Evolutionary conservation across 805 yeast species (phyloP), one percentile per base, ranked within the genome.

Genomic region (Candida nonsorbophila): DNA sequence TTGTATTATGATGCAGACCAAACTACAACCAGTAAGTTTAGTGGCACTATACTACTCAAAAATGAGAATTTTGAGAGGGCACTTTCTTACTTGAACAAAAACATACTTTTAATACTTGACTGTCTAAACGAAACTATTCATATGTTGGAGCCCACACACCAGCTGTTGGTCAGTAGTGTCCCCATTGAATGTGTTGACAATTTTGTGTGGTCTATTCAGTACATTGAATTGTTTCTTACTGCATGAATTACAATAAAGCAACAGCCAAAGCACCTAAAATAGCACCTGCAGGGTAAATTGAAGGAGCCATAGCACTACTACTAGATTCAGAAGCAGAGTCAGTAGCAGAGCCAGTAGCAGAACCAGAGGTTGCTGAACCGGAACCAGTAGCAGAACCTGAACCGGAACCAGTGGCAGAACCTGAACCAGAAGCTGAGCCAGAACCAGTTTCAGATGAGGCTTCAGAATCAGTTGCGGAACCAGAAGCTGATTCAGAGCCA

Each of bases 151-250:
- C 14, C 15, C 7, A n/a, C 20, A 4, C 6, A 19, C 8, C 26
- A 25, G 8, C 5, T 16, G 5, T 26, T 42, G 10, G 28, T 41
- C 4, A 29, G 32, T 17, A 29, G 33, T 22, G 45, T 62, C 9
- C 69, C 69, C 2, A 36, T 49, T 6, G 69, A 63, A 25, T 58
- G 66, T 29, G 28, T 51, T 11, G 70, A 63, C 38, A 61, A 62
- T 33, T 51, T 62, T 24, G 41, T 62, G 32, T 64, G 70, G 70
- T 60, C 49, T 26, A 35, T 64, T 14, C 56, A 64, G 34, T 64
- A 55, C 30, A 28, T 63, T 14, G 32, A 56, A 9, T 41, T 64
- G 22, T 60, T 50, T 36, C 36, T 62, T 21, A 61, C 67, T 1
- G 58, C 58, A 7, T 32, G 7, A 25, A 6, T 32, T 31, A 38